Evolutionary conservation across 345 rosid genomes (phyloP).

Genomic region (Orychophragmus violaceus): DNA sequence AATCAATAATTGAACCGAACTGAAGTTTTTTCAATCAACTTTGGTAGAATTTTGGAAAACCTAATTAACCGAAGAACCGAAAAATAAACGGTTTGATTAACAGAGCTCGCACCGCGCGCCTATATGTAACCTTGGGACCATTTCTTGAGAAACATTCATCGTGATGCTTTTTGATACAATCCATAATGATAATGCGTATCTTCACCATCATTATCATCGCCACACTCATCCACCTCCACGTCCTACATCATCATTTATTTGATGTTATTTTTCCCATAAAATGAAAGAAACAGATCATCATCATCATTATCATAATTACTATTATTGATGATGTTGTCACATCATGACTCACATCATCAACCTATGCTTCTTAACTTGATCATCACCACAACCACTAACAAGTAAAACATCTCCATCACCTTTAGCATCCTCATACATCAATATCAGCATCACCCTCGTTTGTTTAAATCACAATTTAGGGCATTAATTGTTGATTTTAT

Average conservation of each 20-base stretch:
- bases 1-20: too few species aligned
- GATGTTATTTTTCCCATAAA: neutral
- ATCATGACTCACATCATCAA: slow-evolving; percentile 20
- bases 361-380: slow-evolving; percentile 24
- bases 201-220: slow-evolving; percentile 21
- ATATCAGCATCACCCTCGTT: slow-evolving; percentile 4
- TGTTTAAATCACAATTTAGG: neutral
- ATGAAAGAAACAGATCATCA: neutral
- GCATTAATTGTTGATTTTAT: neutral
- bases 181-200: slow-evolving; percentile 19
- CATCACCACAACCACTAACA: slow-evolving; percentile 28
- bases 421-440: slow-evolving; percentile 16
- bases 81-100: too few species aligned
- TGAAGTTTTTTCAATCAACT: too few species aligned
- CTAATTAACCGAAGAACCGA: too few species aligned
- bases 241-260: slow-evolving; percentile 25
- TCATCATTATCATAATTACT: slow-evolving; percentile 18
- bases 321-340: slow-evolving; percentile 34
- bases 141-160: too few species aligned
- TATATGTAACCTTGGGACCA: too few species aligned
- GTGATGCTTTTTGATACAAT: slow-evolving; percentile 15
- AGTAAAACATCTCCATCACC: slow-evolving; percentile 24
- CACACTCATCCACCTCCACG: slow-evolving; percentile 22
- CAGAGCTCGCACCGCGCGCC: too few species aligned
- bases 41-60: too few species aligned